These are phyloP conservation scores for Coemansia sp. DNA, from an alignment of 192 early-diverging fungal genomes.

Conservation along the genomic window DNA sequence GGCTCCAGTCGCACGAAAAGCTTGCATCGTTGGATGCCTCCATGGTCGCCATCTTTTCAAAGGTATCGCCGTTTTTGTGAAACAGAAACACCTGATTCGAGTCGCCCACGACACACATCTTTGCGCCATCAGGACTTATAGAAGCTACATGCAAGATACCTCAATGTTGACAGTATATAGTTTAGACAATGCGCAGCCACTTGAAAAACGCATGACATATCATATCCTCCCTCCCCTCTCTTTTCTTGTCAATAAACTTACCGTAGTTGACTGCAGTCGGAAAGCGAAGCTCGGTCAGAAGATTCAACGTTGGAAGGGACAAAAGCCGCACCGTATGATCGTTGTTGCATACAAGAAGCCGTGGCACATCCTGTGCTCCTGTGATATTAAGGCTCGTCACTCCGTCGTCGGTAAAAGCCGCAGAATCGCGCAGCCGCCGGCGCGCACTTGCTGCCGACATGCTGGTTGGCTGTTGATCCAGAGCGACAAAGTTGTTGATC, in stretches of 20 bases:
- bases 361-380: conserved; percentile 50
- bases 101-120: conserved; percentile 92
- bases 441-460: conserved; percentile 8
- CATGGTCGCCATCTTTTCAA: conserved; percentile 70
- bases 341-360: conserved; percentile 89
- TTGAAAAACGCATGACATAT: not conserved
- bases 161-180: not conserved
- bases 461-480: conserved; percentile 24
- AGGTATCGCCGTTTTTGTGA: conserved; percentile 64
- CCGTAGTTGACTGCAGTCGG: conserved; percentile 89
- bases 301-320: conserved; percentile 73
- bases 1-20: conserved; percentile 95
- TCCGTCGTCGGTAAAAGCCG: conserved; percentile 59
- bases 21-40: conserved; percentile 79
- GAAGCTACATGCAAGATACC: conserved; percentile 51
- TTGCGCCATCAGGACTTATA: conserved; percentile 88
- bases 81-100: conserved; percentile 83
- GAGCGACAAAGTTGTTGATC: conserved; percentile 49
- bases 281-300: conserved; percentile 72
- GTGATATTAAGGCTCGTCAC: conserved; percentile 82
- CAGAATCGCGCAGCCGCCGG: conserved; percentile 44
- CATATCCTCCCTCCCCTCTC: not conserved
- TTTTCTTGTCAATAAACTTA: conserved; percentile 32
- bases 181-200: too few relatives aligned
- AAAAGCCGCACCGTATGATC: conserved; percentile 91